Evolutionary conservation across 257 asterid species (phyloP).

Genomic region (Salvia hispanica): DNA sequence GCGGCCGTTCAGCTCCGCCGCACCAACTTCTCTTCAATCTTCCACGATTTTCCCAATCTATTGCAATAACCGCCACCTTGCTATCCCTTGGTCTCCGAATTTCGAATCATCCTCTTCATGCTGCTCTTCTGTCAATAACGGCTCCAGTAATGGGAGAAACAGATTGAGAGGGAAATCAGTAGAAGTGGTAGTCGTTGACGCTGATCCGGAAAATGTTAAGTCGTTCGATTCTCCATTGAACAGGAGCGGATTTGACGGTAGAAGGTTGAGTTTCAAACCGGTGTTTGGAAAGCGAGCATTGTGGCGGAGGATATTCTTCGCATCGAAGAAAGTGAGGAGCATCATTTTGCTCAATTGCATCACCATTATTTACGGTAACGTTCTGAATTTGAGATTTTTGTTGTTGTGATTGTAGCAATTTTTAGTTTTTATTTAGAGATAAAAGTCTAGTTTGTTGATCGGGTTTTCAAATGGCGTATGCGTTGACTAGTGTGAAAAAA

Average conservation of each 20-base stretch:
- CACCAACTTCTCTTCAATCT: slow-evolving; percentile 31
- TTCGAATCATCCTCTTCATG: slow-evolving; percentile 35
- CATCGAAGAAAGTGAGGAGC: slow-evolving; percentile 64
- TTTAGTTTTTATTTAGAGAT: no score
- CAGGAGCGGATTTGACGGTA: slow-evolving; percentile 19
- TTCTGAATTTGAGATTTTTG: neutral
- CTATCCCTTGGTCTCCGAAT: slow-evolving; percentile 33
- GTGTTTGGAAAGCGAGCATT: slow-evolving; percentile 46
- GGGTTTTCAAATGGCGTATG: slow-evolving; percentile 1
- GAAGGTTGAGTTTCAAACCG: slow-evolving; percentile 35
- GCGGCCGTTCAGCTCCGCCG: slow-evolving; percentile 33
- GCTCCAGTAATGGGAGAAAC: slow-evolving; percentile 28
- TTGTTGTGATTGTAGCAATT: no score
- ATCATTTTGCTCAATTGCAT: slow-evolving; percentile 68
- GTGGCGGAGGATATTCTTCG: slow-evolving; percentile 54
- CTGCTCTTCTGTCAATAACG: slow-evolving; percentile 31
- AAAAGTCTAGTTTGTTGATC: neutral
- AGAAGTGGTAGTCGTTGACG: slow-evolving; percentile 9
- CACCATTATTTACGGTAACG: slow-evolving; percentile 65
- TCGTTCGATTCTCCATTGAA: slow-evolving; percentile 21
- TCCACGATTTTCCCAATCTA: slow-evolving; percentile 32
- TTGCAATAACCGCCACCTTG: slow-evolving; percentile 31
- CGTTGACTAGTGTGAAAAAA: neutral
- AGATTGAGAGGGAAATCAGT: slow-evolving; percentile 25
- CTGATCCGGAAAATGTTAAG: slow-evolving; percentile 27